These are phyloP conservation scores for Carallia pectinifolia DNA, from an alignment of 345 rosid genomes.

Conservation along the genomic window DNA sequence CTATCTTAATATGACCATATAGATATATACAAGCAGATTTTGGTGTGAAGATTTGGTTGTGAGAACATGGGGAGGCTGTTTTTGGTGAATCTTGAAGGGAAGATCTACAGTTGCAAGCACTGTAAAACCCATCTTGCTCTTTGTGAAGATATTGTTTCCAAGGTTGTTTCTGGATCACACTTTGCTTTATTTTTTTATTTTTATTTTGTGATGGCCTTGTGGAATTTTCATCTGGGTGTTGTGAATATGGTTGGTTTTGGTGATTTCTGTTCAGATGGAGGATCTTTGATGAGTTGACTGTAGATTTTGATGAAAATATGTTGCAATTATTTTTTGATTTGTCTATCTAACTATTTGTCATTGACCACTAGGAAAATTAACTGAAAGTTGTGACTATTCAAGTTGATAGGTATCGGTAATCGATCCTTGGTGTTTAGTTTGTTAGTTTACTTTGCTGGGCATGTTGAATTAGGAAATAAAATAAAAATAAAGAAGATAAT, in stretches of 20 bases:
- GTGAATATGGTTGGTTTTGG: conserved; percentile 6
- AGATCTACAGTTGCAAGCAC: conserved; percentile 88
- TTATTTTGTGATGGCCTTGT: conserved; percentile 8
- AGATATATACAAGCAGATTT: not conserved
- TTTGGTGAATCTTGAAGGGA: conserved; percentile 83
- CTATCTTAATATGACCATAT: not conserved
- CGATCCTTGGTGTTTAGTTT: not conserved
- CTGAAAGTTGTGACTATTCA: not conserved
- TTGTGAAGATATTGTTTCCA: conserved; percentile 69
- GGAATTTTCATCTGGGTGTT: conserved; percentile 28
- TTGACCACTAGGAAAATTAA: not conserved
- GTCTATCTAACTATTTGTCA: not conserved
- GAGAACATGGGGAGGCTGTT: conserved; percentile 86
- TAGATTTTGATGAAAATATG: not conserved
- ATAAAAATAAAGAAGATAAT: not conserved
- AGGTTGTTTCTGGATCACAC: conserved; percentile 39
- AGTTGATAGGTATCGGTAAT: not conserved
- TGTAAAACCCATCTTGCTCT: conserved; percentile 91
- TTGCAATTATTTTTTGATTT: not conserved
- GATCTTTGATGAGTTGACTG: conserved; percentile 11
- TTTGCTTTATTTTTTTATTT: conserved; percentile 1
- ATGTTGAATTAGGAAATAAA: too few relatives aligned
- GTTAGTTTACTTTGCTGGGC: too few relatives aligned
- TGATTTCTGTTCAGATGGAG: not conserved
- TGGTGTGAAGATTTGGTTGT: conserved; percentile 3